These are phyloP conservation scores for Lantana camara DNA, from an alignment of 257 asterid species.

Conservation along the genomic window DNA sequence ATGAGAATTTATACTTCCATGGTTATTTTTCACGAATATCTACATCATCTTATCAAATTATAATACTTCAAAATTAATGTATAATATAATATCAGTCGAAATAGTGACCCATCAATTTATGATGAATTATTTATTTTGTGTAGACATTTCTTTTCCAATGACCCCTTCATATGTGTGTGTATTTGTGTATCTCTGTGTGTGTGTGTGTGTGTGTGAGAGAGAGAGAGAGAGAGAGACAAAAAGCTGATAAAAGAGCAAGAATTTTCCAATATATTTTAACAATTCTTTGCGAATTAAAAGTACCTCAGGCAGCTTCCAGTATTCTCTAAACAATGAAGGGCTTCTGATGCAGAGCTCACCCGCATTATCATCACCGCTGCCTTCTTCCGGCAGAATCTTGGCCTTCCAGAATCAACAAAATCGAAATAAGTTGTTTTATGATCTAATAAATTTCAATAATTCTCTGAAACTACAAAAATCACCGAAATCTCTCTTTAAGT, in stretches of 20 bases:
- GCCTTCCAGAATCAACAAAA: constrained; percentile 55
- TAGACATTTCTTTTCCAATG: too few relatives aligned
- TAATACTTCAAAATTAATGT: too few relatives aligned
- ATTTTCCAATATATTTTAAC: background rate
- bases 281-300: constrained; percentile 5
- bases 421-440: constrained; percentile 21
- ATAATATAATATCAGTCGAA: too few relatives aligned
- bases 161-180: too few relatives aligned
- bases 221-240: background rate
- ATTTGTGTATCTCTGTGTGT: too few relatives aligned
- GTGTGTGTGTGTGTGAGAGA: too few relatives aligned
- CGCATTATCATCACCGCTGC: constrained; percentile 40
- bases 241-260: background rate
- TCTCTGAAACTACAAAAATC: background rate
- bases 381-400: constrained; percentile 79
- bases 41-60: too few relatives aligned
- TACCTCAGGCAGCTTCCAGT: constrained; percentile 96
- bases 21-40: too few relatives aligned
- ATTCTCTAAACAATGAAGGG: constrained; percentile 91
- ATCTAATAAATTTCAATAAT: background rate
- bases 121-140: too few relatives aligned
- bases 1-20: too few relatives aligned
- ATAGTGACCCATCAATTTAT: too few relatives aligned
- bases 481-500: background rate
- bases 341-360: constrained; percentile 92